Percentiles rank a stretch among this genome's conserved stretches.
phyloP scores from a whole-genome alignment of 345 rosid genomes.

The Boechera retrofracta region DNA sequence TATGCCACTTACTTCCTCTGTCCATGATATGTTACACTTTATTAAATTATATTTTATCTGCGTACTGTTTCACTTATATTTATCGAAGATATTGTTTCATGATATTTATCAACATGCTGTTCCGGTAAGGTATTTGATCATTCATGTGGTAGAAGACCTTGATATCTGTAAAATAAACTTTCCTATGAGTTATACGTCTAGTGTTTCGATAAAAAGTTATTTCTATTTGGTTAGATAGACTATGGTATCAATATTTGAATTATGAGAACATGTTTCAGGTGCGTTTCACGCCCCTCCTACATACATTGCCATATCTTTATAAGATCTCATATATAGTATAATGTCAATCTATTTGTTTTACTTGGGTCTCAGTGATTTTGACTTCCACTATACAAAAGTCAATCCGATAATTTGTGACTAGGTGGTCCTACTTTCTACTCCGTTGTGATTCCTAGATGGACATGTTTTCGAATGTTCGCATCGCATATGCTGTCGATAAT shows the following conservation, averaged over 20 bases:
- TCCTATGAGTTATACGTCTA: neutral
- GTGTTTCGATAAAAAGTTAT: neutral
- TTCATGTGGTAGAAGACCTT: neutral
- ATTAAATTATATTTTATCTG: slow-evolving; percentile 16
- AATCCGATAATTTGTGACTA: neutral
- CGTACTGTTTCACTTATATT: slow-evolving; percentile 4
- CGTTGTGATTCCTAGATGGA: slow-evolving; percentile 24
- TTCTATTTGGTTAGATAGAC: neutral
- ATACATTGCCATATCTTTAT: neutral
- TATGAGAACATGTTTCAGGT: slow-evolving; percentile 5
- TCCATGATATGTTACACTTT: slow-evolving; percentile 38
- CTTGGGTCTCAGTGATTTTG: slow-evolving; percentile 21
- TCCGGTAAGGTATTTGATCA: neutral
- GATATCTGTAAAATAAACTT: neutral
- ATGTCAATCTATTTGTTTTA: slow-evolving; percentile 5
- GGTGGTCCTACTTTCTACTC: neutral
- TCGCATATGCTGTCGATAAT: neutral
- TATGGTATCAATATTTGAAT: neutral
- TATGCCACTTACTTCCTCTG: slow-evolving; percentile 39
- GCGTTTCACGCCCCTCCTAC: neutral
- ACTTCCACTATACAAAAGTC: slow-evolving; percentile 21
- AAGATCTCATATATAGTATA: neutral
- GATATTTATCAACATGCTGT: neutral
- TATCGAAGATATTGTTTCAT: neutral
- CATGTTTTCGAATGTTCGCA: slow-evolving; percentile 29